A percentile compares a stretch with the other conserved stretches of the same genome.
Conservation (phyloP, 176 grass and related monocot genomes). For the Carex pumila region DNA sequence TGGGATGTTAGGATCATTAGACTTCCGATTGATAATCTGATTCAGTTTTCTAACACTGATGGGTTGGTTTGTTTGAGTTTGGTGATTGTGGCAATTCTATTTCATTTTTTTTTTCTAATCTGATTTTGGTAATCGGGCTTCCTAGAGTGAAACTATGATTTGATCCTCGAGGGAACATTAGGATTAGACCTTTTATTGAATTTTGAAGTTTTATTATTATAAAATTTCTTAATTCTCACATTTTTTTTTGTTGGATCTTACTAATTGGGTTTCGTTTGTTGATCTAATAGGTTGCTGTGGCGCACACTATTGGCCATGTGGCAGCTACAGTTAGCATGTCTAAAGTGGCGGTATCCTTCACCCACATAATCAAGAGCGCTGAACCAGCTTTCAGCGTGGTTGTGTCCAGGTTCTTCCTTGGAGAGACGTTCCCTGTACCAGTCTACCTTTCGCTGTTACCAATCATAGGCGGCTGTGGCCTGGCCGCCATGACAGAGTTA, state of each 20-base stretch:
- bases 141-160: background rate
- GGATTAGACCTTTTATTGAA: background rate
- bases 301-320: constrained; percentile 86
- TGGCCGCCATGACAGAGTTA: constrained; percentile 78
- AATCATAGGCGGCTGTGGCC: constrained; percentile 80
- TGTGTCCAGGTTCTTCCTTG: constrained; percentile 72
- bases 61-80: background rate
- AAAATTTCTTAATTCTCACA: background rate
- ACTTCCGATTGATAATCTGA: background rate
- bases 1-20: background rate
- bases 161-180: background rate
- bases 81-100: background rate
- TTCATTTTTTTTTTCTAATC: too few species aligned
- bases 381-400: constrained; percentile 94
- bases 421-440: constrained; percentile 65
- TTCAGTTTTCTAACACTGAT: background rate
- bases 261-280: background rate
- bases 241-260: background rate
- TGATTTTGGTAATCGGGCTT: background rate
- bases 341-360: constrained; percentile 95
- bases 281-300: constrained; percentile 70
- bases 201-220: background rate
- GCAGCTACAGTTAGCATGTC: constrained; percentile 95
- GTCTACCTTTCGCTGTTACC: constrained; percentile 87
- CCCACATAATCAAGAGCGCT: constrained; percentile 93